A percentile compares a stretch with the other conserved stretches of the same genome.
Conservation (phyloP, 768 basidiomycete species). For the Leccinellum luteum region DNA sequence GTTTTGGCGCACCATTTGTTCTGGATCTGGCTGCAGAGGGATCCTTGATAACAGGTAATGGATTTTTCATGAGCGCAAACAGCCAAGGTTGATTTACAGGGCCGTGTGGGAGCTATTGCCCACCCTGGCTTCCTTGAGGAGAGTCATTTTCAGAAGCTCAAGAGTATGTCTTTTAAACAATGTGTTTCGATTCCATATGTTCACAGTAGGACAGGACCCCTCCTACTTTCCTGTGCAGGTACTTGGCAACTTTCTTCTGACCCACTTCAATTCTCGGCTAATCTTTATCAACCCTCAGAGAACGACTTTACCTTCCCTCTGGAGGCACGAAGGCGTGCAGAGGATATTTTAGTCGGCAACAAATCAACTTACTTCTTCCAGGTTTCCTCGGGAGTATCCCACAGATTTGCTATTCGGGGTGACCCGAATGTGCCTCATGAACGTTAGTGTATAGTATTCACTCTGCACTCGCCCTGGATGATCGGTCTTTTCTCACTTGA, state of each 20-base stretch:
- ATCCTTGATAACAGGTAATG: constrained; percentile 44
- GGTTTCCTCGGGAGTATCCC: constrained; percentile 45
- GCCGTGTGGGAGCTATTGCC: constrained; percentile 43
- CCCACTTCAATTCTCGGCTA: neutral
- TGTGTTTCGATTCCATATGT: neutral
- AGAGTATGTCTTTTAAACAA: constrained; percentile 35
- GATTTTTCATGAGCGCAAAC: neutral
- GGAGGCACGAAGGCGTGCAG: constrained; percentile 50
- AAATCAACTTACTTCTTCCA: constrained; percentile 55
- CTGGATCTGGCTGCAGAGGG: constrained; percentile 45
- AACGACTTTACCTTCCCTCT: constrained; percentile 50
- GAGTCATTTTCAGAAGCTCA: constrained; percentile 48
- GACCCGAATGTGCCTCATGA: constrained; percentile 13
- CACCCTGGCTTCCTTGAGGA: constrained; percentile 54
- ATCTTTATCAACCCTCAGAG: constrained; percentile 34
- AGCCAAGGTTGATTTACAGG: neutral
- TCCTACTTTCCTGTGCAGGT: constrained; percentile 28
- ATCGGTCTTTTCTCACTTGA: neutral
- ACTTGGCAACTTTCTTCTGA: neutral
- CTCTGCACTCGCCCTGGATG: neutral
- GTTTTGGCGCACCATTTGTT: constrained; percentile 52
- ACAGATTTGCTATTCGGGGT: constrained; percentile 28
- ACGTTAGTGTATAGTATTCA: constrained; percentile 14
- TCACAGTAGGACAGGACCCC: constrained; percentile 15
- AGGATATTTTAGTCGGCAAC: constrained; percentile 48